Evolutionary conservation across 805 yeast genomes (phyloP).

Genomic region (Candida maesae): DNA sequence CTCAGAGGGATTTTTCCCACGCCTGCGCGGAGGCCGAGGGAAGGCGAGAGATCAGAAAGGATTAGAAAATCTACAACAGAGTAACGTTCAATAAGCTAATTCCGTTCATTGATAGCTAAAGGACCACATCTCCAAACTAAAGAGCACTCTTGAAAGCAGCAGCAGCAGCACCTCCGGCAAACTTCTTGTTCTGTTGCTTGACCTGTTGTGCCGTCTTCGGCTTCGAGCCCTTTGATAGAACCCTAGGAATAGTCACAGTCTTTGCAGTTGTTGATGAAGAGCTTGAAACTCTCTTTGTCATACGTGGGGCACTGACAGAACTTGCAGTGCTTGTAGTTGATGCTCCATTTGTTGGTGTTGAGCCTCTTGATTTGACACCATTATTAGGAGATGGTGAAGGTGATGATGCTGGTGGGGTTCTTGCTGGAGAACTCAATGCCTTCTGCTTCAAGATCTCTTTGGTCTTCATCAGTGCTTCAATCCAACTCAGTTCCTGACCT

Average conservation of each 20-base stretch:
- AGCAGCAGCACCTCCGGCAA: conserved; percentile 34
- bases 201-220: conserved; percentile 16
- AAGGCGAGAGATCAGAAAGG: too few relatives aligned
- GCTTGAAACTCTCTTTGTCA: not conserved
- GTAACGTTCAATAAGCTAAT: too few relatives aligned
- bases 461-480: conserved; percentile 63
- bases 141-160: conserved; percentile 28
- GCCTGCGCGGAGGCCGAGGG: too few relatives aligned
- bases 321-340: not conserved
- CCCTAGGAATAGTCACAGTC: conserved; percentile 1
- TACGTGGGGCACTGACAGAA: not conserved
- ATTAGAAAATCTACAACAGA: too few relatives aligned
- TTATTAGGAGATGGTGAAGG: conserved; percentile 2
- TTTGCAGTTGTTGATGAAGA: not conserved
- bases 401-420: conserved; percentile 3
- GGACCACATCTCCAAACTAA: too few relatives aligned
- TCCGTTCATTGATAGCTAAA: too few relatives aligned
- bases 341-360: conserved; percentile 4
- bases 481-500: conserved; percentile 57
- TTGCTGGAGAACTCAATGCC: conserved; percentile 5
- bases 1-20: too few relatives aligned
- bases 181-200: conserved; percentile 22
- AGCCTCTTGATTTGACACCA: conserved; percentile 1
- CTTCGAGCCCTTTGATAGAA: conserved; percentile 9
- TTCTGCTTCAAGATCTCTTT: conserved; percentile 46